Conservation (phyloP, 306 rosid species). For the Canavalia gladiata region DNA sequence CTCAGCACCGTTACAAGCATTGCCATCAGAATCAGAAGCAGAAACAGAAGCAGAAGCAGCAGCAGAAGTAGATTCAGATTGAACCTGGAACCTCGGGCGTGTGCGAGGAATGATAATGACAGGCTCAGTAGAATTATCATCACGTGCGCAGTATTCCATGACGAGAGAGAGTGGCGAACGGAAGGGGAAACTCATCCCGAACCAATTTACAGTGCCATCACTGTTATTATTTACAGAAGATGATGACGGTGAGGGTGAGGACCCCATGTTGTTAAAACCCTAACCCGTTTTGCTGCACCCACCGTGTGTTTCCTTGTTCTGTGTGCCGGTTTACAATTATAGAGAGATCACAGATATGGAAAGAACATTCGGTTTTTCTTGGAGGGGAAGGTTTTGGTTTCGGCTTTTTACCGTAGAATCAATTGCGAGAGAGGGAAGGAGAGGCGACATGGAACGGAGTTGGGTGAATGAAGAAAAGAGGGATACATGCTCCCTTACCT, state of each 20-base stretch:
- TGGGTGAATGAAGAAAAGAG: constrained; percentile 32
- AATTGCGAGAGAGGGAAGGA: background rate
- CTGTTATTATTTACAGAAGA: background rate
- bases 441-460: background rate
- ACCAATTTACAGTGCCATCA: constrained; percentile 34
- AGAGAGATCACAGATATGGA: background rate
- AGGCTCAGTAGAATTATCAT: constrained; percentile 35
- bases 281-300: constrained; percentile 22
- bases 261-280: constrained; percentile 58
- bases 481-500: background rate
- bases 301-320: background rate
- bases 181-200: constrained; percentile 57
- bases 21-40: constrained; percentile 8
- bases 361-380: background rate
- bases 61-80: constrained; percentile 25
- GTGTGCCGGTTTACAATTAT: background rate
- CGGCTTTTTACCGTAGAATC: background rate
- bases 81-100: constrained; percentile 41
- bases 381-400: background rate
- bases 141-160: constrained; percentile 66
- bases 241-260: constrained; percentile 39
- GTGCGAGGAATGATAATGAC: constrained; percentile 50
- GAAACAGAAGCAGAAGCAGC: constrained; percentile 24
- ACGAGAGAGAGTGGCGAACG: constrained; percentile 66
- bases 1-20: constrained; percentile 52